These are phyloP conservation scores for Prinsepia uniflora DNA, from an alignment of 306 rosid species.

Conservation along the genomic window DNA sequence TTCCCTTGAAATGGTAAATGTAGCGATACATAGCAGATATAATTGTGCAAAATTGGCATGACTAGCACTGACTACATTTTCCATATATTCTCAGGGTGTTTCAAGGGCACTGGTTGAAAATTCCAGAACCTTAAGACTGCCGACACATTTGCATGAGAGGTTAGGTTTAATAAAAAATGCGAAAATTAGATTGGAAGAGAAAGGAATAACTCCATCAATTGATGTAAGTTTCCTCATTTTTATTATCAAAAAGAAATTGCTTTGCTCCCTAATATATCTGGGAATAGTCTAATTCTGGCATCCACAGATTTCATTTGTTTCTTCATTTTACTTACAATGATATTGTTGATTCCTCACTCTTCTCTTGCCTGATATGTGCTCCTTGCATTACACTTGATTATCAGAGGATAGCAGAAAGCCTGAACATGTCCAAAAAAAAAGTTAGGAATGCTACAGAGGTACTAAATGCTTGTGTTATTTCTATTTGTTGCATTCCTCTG, in stretches of 20 bases:
- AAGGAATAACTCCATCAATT: conserved; percentile 84
- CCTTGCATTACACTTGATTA: conserved; percentile 18
- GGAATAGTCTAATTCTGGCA: conserved; percentile 13
- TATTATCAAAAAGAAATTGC: conserved; percentile 14
- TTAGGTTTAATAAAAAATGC: conserved; percentile 85
- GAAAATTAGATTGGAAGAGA: conserved; percentile 64
- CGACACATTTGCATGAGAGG: conserved; percentile 81
- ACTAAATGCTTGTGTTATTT: conserved; percentile 19
- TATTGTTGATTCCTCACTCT: background rate
- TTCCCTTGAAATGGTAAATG: conserved; percentile 12
- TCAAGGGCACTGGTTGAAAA: conserved; percentile 86
- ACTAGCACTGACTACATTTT: conserved; percentile 6
- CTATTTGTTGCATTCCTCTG: background rate
- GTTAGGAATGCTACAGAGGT: conserved; percentile 96
- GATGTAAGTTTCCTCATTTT: conserved; percentile 58
- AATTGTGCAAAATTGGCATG: background rate
- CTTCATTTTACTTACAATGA: background rate
- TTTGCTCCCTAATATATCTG: conserved; percentile 5
- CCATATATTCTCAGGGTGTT: conserved; percentile 64
- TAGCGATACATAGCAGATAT: conserved; percentile 10
- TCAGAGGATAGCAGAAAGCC: conserved; percentile 80
- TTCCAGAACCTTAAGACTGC: conserved; percentile 86
- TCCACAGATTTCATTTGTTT: background rate
- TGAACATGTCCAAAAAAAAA: conserved; percentile 89
- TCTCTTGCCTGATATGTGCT: conserved; percentile 1